A percentile compares a stretch with the other conserved stretches of the same genome.
Conservation (phyloP, 257 asterid species). For the Scutellaria minor region DNA sequence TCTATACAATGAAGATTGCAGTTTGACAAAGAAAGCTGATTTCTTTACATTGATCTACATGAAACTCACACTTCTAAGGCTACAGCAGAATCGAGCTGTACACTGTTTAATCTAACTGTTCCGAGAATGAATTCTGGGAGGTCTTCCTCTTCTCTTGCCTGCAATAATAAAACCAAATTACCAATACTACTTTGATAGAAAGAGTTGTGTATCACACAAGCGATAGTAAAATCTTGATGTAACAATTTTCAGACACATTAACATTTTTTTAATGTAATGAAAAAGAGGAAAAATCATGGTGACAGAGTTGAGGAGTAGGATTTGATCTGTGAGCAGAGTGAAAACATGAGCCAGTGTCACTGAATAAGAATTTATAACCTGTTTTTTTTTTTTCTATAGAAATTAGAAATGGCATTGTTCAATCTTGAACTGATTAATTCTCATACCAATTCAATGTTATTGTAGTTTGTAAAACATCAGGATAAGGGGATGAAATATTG, state of each 20-base stretch:
- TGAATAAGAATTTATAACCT: background rate
- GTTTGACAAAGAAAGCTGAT: background rate
- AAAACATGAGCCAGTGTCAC: background rate
- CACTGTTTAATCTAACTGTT: slow-evolving; percentile 83
- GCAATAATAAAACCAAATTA: slow-evolving; percentile 17
- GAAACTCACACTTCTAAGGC: slow-evolving; percentile 54
- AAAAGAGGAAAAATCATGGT: background rate
- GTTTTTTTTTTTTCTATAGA: slow-evolving; percentile 10
- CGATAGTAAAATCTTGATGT: background rate
- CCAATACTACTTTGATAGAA: background rate
- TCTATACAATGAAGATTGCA: slow-evolving; percentile 1
- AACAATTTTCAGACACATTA: background rate
- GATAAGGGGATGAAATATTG: slow-evolving; percentile 10
- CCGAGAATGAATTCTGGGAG: slow-evolving; percentile 96
- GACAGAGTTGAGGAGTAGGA: background rate
- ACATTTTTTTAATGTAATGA: background rate
- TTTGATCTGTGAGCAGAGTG: background rate
- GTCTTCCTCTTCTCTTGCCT: slow-evolving; percentile 88
- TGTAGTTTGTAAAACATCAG: slow-evolving; percentile 1
- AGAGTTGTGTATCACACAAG: slow-evolving; percentile 1
- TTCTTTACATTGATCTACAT: slow-evolving; percentile 23
- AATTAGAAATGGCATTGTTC: slow-evolving; percentile 7
- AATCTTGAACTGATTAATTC: background rate
- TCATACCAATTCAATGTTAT: background rate
- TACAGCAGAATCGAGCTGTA: slow-evolving; percentile 78